phyloP scores from a whole-genome alignment of 2,329 filamentous ascomycete species.

The Colletotrichum lindemuthianum region DNA sequence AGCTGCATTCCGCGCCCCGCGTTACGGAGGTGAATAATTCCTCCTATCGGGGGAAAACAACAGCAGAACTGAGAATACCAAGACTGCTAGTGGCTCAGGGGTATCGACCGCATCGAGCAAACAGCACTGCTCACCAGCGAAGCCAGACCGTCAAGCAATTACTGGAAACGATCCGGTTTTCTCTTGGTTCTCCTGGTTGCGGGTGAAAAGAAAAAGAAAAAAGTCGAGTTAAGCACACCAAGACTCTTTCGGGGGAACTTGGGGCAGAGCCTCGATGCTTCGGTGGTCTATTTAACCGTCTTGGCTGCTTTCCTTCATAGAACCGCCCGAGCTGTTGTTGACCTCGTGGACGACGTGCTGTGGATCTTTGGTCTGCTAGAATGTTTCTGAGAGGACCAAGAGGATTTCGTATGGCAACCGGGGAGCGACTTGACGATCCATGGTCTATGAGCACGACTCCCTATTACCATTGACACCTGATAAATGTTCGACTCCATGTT shows the following conservation, averaged over 20 bases:
- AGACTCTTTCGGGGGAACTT: neutral
- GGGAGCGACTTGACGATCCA: neutral
- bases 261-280: neutral
- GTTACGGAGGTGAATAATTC: constrained; percentile 1
- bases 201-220: neutral
- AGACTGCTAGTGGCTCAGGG: neutral
- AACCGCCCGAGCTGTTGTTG: neutral
- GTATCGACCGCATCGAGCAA: neutral
- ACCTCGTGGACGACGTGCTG: no score
- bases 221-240: neutral
- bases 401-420: neutral
- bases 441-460: no score
- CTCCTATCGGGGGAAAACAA: constrained; percentile 17
- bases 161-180: neutral
- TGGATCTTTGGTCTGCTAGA: no score
- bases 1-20: neutral
- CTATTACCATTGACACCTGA: no score
- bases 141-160: neutral
- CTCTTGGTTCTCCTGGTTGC: neutral
- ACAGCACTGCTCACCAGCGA: neutral
- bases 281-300: constrained; percentile 9
- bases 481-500: no score
- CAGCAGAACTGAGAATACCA: constrained; percentile 15
- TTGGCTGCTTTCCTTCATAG: constrained; percentile 2
- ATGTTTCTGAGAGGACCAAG: no score